Percentiles rank a stretch among this genome's conserved stretches.
phyloP scores from a whole-genome alignment of 345 rosid species.

The Firmiana major region DNA sequence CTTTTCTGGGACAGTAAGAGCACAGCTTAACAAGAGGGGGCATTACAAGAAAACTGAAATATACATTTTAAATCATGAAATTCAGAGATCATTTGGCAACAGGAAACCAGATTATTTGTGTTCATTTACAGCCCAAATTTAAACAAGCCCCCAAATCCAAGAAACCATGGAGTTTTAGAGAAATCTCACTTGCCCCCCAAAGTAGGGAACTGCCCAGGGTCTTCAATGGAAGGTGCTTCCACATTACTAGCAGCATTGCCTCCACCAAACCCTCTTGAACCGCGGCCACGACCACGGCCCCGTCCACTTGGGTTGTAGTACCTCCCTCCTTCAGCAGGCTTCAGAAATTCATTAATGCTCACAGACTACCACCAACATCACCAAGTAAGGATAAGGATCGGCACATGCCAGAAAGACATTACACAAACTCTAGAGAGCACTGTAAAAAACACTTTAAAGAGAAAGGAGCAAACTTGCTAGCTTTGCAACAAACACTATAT shows the following conservation, averaged over 20 bases:
- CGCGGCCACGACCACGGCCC: slow-evolving; percentile 48
- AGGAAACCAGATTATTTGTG: slow-evolving; percentile 36
- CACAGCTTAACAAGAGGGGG: slow-evolving; percentile 9
- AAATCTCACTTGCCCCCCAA: slow-evolving; percentile 53
- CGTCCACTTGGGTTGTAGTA: slow-evolving; percentile 39
- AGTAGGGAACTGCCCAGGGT: slow-evolving; percentile 67
- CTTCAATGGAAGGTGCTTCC: slow-evolving; percentile 55
- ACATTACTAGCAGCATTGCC: slow-evolving; percentile 23
- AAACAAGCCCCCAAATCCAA: slow-evolving; percentile 28
- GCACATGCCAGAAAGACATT: background rate
- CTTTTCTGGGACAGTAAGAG: background rate
- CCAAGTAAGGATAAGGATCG: background rate
- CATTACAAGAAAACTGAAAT: slow-evolving; percentile 22
- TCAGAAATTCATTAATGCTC: slow-evolving; percentile 70
- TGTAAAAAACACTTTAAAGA: background rate
- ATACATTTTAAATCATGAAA: slow-evolving; percentile 32
- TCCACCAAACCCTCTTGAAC: slow-evolving; percentile 37
- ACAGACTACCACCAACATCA: slow-evolving; percentile 40
- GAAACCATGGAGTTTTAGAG: background rate
- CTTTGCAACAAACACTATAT: background rate
- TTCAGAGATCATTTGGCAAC: slow-evolving; percentile 19
- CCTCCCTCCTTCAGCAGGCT: slow-evolving; percentile 62
- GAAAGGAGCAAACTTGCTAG: background rate
- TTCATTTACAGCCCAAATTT: slow-evolving; percentile 25
- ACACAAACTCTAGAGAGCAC: background rate